phyloP scores from a whole-genome alignment of 2,329 filamentous ascomycete genomes.

The Sclerotinia spermophila region DNA sequence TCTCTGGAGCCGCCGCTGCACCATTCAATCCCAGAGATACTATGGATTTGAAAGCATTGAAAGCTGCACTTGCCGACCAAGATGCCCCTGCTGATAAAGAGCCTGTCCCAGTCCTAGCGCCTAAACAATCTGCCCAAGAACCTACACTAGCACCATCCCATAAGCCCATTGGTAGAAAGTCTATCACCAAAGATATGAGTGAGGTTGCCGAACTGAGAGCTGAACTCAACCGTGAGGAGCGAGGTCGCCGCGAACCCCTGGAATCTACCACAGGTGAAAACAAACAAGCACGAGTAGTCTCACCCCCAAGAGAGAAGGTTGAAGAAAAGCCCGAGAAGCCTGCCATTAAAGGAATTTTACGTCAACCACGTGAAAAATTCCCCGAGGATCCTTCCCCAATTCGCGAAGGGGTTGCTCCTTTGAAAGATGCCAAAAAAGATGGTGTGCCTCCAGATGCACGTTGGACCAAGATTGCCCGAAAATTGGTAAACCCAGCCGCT shows the following conservation, averaged over 20 bases:
- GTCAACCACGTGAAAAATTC: slow-evolving; percentile 75
- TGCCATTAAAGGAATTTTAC: slow-evolving; percentile 75
- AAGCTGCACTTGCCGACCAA: slow-evolving; percentile 33
- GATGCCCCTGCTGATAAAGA: slow-evolving; percentile 26
- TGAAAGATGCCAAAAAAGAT: slow-evolving; percentile 78
- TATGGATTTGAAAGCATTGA: slow-evolving; percentile 36
- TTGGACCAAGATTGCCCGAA: slow-evolving; percentile 90
- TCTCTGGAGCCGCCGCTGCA: slow-evolving; percentile 25
- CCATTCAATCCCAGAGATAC: slow-evolving; percentile 38
- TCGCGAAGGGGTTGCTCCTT: slow-evolving; percentile 86
- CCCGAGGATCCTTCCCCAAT: slow-evolving; percentile 81
- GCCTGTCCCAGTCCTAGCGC: background rate
- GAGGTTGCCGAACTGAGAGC: slow-evolving; percentile 31
- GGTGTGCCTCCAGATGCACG: slow-evolving; percentile 75
- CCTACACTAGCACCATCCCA: slow-evolving; percentile 11
- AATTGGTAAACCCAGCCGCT: slow-evolving; percentile 84
- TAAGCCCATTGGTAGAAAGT: slow-evolving; percentile 24
- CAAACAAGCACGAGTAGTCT: slow-evolving; percentile 56
- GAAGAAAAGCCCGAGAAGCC: slow-evolving; percentile 55
- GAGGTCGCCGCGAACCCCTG: slow-evolving; percentile 27
- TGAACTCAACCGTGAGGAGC: slow-evolving; percentile 28
- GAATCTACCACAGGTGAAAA: slow-evolving; percentile 23
- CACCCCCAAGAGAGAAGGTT: slow-evolving; percentile 60
- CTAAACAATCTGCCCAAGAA: slow-evolving; percentile 21
- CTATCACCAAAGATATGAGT: slow-evolving; percentile 26